Base-by-base conservation (phyloP, 768 basidiomycete species). In the Lactarius akahatsu region DNA sequence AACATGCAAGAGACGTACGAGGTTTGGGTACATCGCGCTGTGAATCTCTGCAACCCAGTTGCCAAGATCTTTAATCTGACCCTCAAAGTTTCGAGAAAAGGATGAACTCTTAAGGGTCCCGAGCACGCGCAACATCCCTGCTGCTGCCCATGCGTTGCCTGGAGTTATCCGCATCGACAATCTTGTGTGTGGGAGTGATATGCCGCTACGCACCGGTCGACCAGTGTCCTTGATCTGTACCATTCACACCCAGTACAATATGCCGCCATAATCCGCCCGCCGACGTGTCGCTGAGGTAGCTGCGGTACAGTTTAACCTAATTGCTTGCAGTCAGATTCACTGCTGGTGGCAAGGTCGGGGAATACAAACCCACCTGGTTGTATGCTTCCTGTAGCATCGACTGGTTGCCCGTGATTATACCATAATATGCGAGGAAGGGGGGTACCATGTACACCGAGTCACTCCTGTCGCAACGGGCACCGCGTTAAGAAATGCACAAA, bases 111-210 rank as follows among this genome's bases (percentile, higher is more conserved):
- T 79, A 64, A 94, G 87, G 1, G 91, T 94, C 2, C 84, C 86
- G 0, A 90, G 79, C 3, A 95, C 94, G 7, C 94, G 87, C 11
- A 92, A 78, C 83, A 94, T 94, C 1, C 94, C 94, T 20, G 86
- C 89, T 0, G 92, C 91, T 0, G 90, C 94, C 94, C 94, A 96
- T 3, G 80, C 94, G 64, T 95, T 94, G 0, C 93, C 93, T 90
- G 58, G 32, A 28, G 13, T 52, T 26, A 26, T 26, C 50, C 1
- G 18, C 40, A n/a, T 60, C 50, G 45, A 20, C 23, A n/a, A 45
- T 20, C 16, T 34, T 0, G 23, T n/a, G 7, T n/a, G 34, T 7
- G 61, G 23, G 57, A 10, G 36, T 36, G 16, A 23, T 9, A 16
- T 15, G 7, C 16, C 8, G 11, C 34, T 15, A 74, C 79, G 59